Conservation (phyloP, 768 basidiomycete species). For the Porpolomopsis calyptriformis region DNA sequence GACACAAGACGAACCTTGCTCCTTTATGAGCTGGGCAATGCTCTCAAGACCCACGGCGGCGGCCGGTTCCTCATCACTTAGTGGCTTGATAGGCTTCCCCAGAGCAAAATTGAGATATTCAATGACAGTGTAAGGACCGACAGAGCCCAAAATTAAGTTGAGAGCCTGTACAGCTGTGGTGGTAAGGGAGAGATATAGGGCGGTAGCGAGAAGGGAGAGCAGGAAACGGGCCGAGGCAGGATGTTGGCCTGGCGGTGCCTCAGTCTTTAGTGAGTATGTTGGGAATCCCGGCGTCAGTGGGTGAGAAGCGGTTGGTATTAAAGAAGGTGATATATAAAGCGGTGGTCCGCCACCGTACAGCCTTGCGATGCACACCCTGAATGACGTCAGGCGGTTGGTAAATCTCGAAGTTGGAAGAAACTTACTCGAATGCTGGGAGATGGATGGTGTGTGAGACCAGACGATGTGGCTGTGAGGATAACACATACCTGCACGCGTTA, state of each 20-base stretch:
- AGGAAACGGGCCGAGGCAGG: slow-evolving; percentile 73
- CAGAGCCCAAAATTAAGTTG: slow-evolving; percentile 54
- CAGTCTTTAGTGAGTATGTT: slow-evolving; percentile 16
- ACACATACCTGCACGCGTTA: slow-evolving; percentile 69
- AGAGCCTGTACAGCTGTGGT: slow-evolving; percentile 66
- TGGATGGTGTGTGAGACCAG: slow-evolving; percentile 2
- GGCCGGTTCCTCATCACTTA: slow-evolving; percentile 33
- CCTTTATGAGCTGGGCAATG: slow-evolving; percentile 41
- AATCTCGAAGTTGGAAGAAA: slow-evolving; percentile 11
- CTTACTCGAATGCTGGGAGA: slow-evolving; percentile 76
- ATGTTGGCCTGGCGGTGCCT: slow-evolving; percentile 46
- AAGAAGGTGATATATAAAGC: slow-evolving; percentile 51
- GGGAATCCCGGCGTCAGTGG: slow-evolving; percentile 68
- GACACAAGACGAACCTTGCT: slow-evolving; percentile 18
- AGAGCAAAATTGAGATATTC: slow-evolving; percentile 76
- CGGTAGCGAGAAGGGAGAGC: slow-evolving; percentile 76
- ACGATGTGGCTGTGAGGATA: not conserved
- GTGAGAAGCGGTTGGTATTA: slow-evolving; percentile 53
- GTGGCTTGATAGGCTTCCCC: slow-evolving; percentile 50
- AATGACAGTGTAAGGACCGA: slow-evolving; percentile 69
- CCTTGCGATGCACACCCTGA: slow-evolving; percentile 73
- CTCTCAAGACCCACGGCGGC: slow-evolving; percentile 62
- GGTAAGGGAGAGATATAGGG: slow-evolving; percentile 78
- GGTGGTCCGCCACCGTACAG: slow-evolving; percentile 81
- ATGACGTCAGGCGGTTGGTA: slow-evolving; percentile 6